Evolutionary conservation across 2,329 filamentous ascomycete genomes (phyloP).

Genomic region (Zasmidium citrigriseum): DNA sequence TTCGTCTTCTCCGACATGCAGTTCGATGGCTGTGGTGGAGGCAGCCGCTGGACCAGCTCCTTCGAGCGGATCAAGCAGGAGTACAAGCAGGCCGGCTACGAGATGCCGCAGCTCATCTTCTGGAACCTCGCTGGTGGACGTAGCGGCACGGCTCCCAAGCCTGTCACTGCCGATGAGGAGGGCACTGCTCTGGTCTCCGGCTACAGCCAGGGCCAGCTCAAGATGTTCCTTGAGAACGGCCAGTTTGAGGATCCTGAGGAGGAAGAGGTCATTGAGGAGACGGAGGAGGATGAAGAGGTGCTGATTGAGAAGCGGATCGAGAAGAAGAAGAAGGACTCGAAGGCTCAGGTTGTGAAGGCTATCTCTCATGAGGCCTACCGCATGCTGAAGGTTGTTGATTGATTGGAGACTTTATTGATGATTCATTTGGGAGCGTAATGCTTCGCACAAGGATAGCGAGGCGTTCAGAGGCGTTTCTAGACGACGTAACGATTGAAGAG

Average conservation of each 20-base stretch:
- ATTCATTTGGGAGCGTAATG: too few relatives aligned
- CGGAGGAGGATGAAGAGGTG: conserved; percentile 29
- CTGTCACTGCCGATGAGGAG: conserved; percentile 46
- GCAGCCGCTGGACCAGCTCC: conserved; percentile 45
- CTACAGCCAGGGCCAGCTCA: conserved; percentile 60
- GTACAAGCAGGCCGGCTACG: conserved; percentile 55
- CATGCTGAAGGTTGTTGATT: conserved; percentile 60
- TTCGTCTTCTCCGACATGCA: conserved; percentile 66
- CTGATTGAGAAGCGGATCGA: conserved; percentile 29
- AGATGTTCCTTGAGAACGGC: conserved; percentile 57
- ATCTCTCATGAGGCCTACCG: conserved; percentile 57
- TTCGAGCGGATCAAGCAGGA: conserved; percentile 52
- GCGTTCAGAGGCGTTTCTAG: neutral
- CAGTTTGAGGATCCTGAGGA: conserved; percentile 45
- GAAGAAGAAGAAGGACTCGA: conserved; percentile 42
- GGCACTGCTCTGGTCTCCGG: conserved; percentile 56
- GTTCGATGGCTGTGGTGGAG: conserved; percentile 43
- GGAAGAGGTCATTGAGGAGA: conserved; percentile 37
- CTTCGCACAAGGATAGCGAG: neutral
- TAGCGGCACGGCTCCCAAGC: conserved; percentile 46
- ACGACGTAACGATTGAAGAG: neutral
- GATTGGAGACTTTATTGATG: conserved; percentile 22
- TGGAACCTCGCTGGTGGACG: conserved; percentile 58
- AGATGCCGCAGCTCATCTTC: conserved; percentile 61
- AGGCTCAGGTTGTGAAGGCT: conserved; percentile 51